A percentile compares a stretch with the other conserved stretches of the same genome.
These are phyloP conservation scores for Nicotiana benthamiana DNA, from an alignment of 257 asterid species.

Conservation along the genomic window DNA sequence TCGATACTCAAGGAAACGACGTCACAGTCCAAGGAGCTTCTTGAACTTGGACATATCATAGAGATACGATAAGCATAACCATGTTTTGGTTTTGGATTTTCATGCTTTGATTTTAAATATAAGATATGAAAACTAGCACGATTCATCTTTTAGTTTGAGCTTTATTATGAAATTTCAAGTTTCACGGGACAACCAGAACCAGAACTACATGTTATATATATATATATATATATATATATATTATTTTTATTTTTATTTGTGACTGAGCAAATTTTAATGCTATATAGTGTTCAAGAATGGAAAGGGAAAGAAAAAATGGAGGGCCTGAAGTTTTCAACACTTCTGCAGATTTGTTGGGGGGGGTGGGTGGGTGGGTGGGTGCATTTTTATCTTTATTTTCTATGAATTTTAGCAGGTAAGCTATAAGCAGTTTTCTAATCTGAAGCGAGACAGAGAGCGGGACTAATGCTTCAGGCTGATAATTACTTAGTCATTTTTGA, in stretches of 20 bases:
- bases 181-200: neutral
- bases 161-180: neutral
- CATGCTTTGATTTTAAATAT: neutral
- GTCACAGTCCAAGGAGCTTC: neutral
- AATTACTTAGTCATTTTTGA: too few species aligned
- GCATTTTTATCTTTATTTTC: neutral
- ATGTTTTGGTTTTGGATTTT: neutral
- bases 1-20: neutral
- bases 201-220: neutral
- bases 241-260: too few species aligned
- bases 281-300: slow-evolving; percentile 1
- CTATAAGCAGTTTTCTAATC: neutral
- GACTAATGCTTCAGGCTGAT: neutral
- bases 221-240: neutral
- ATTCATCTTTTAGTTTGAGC: neutral
- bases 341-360: neutral
- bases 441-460: neutral
- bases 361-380: too few species aligned
- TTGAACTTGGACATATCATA: neutral
- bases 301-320: neutral
- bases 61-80: neutral
- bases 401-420: neutral
- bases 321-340: neutral
- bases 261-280: neutral
- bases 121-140: neutral